Evolutionary conservation across 2,329 filamentous ascomycete genomes (phyloP).

Genomic region (Sporothrix humicola): DNA sequence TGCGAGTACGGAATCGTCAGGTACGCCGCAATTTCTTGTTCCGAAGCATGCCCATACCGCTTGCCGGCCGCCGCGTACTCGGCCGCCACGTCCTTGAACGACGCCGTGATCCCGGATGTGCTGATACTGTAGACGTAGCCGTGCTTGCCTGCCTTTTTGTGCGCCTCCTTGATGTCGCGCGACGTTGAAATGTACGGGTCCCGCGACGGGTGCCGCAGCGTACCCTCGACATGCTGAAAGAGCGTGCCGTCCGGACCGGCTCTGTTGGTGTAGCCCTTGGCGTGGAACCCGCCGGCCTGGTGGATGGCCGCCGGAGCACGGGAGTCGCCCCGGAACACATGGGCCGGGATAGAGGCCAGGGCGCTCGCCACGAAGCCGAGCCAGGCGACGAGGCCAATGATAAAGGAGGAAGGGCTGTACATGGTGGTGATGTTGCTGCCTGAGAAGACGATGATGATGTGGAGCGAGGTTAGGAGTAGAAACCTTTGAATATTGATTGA

Average conservation of each 20-base stretch:
- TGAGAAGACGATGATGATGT: background rate
- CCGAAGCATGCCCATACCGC: background rate
- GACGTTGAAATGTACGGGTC: conserved; percentile 8
- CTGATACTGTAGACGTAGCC: background rate
- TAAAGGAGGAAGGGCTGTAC: background rate
- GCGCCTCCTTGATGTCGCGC: background rate
- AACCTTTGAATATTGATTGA: no score
- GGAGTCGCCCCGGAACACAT: conserved; percentile 1
- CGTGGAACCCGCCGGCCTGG: background rate
- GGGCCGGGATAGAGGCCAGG: background rate
- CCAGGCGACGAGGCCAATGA: background rate
- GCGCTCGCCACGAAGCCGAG: background rate
- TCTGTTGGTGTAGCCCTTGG: background rate
- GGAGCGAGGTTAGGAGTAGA: background rate
- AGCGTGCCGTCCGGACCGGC: background rate
- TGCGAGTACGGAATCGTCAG: background rate
- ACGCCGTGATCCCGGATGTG: background rate
- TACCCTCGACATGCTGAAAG: conserved; percentile 9
- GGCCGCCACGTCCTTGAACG: background rate
- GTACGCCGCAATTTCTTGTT: background rate
- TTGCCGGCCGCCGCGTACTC: background rate
- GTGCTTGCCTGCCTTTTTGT: background rate
- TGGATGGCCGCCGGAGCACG: background rate
- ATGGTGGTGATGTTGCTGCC: background rate
- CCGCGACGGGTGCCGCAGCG: background rate